Base-by-base conservation (phyloP, 345 rosid species). In the Cardamine resedifolia region DNA sequence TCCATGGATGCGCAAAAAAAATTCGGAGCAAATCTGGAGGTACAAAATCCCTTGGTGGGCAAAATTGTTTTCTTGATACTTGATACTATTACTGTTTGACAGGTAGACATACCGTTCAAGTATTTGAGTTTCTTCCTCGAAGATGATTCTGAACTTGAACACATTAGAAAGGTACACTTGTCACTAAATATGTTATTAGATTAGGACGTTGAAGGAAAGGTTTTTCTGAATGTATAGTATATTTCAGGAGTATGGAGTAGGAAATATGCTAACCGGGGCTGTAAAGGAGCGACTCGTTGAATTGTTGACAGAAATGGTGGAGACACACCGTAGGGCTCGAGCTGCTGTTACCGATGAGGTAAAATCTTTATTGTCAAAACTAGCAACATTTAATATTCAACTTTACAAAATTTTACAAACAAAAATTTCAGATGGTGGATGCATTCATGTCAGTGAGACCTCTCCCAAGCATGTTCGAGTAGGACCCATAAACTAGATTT, bases 361-460 rank as follows among this genome's bases (percentile, higher is more conserved):
- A 80, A 71, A 79, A 62, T 68, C 10, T 9, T 33, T 2, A 33
- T 8, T 8, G 10, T 33, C 36, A 23, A 33, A 31, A 31, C 34
- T 7, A 31, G 7, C 34, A 31, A 31, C 8, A 31, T 31, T 2
- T 8, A 8, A 33, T 33, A 33, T 33, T 1, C 2, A 11, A 8
- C 36, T 33, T 33, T 9, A 33, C 11, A 1, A 7, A 33, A 33
- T 33, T 33, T 33, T 33, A 33, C 11, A 2, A 33, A 33, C 36
- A 33, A 33, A 33, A 33, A 33, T 51, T 26, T n/a, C 84, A 94
- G 97, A 87, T 91, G 95, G 95, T 91, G 71, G 89, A 86, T 73
- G 95, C 97, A 15, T 89, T 91, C 75, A 89, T 94, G 97, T 86
- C 90, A 1, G 89, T 78, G 57, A 83, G 98, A 80, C 95, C 97